Evolutionary conservation across 2,329 filamentous ascomycete genomes (phyloP).

Genomic region (Cryphonectria naterciae): DNA sequence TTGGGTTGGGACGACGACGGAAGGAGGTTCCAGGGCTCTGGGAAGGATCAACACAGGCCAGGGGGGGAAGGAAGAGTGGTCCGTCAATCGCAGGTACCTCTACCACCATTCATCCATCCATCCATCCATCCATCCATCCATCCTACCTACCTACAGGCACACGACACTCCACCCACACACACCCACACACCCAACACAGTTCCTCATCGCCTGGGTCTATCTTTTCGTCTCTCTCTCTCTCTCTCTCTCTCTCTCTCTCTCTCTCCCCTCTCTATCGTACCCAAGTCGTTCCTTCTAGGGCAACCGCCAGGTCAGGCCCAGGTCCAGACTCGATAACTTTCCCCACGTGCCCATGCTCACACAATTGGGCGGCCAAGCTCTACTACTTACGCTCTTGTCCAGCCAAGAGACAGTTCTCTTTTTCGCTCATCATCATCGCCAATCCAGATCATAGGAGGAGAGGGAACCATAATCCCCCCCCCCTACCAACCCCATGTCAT

Average conservation of each 20-base stretch:
- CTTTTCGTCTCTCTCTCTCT: neutral
- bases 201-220: neutral
- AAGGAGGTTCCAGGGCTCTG: neutral
- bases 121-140: no score
- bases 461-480: neutral
- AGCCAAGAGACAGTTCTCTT: neutral
- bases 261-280: neutral
- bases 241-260: neutral
- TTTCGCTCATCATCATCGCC: neutral
- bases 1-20: neutral
- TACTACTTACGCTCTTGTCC: neutral
- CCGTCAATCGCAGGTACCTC: no score
- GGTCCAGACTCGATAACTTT: neutral
- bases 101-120: neutral
- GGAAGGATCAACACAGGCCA: constrained; percentile 9
- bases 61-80: neutral
- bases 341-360: neutral
- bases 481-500: neutral
- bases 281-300: neutral
- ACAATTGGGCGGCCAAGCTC: neutral
- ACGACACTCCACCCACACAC: neutral
- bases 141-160: neutral
- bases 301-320: neutral
- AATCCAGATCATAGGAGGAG: neutral
- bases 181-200: neutral